Conservation (phyloP, 1,284 basidiomycete genomes). For the Coniferiporia weirii region DNA sequence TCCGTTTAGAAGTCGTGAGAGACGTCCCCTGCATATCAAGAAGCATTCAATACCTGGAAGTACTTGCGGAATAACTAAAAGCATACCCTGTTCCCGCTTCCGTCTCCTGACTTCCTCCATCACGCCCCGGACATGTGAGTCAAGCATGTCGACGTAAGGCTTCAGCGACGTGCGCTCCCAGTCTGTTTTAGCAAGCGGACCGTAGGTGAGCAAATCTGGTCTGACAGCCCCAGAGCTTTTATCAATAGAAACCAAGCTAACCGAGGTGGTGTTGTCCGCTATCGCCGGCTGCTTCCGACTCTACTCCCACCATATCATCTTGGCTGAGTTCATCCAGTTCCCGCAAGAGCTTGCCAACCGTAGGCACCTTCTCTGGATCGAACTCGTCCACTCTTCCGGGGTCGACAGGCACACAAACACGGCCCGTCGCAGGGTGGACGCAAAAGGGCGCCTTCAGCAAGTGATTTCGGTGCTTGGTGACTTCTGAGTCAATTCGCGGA, state of each 20-base stretch:
- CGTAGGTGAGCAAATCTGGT: background rate
- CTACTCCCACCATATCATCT: slow-evolving; percentile 27
- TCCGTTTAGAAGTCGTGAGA: background rate
- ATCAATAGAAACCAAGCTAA: slow-evolving; percentile 22
- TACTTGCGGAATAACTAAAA: background rate
- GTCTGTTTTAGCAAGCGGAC: slow-evolving; percentile 31
- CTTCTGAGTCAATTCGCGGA: slow-evolving; percentile 93
- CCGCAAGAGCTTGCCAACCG: slow-evolving; percentile 73
- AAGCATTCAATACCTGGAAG: background rate
- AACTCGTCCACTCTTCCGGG: slow-evolving; percentile 76
- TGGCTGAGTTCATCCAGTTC: slow-evolving; percentile 60
- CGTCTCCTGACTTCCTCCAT: slow-evolving; percentile 52
- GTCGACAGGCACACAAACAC: slow-evolving; percentile 93
- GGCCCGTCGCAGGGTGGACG: slow-evolving; percentile 93
- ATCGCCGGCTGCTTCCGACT: slow-evolving; percentile 25
- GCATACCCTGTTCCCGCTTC: slow-evolving; percentile 44
- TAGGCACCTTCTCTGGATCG: slow-evolving; percentile 83
- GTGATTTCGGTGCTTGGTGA: slow-evolving; percentile 96
- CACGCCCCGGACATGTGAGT: slow-evolving; percentile 59
- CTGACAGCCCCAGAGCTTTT: too few species aligned
- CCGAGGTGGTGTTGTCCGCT: slow-evolving; percentile 44
- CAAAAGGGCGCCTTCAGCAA: slow-evolving; percentile 98
- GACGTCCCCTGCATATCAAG: background rate
- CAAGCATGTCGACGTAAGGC: slow-evolving; percentile 88
- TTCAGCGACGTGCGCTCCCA: slow-evolving; percentile 76